Conservation (phyloP, 805 yeast species). For the Metschnikowia cubensis region DNA sequence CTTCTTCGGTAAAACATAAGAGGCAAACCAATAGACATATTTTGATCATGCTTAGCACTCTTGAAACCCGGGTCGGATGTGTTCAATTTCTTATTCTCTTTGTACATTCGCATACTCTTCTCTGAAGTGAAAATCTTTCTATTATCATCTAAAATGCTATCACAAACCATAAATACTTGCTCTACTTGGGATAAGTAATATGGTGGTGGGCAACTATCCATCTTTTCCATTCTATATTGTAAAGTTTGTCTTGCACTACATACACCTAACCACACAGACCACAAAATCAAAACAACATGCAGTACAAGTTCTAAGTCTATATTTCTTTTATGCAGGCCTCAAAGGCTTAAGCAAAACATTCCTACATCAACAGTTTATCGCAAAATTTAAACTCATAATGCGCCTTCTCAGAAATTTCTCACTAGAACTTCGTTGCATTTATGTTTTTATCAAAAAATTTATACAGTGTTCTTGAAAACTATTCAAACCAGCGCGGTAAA, state of each 20-base stretch:
- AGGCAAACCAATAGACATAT: constrained; percentile 13
- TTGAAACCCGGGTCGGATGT: constrained; percentile 5
- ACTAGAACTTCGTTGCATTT: too few relatives aligned
- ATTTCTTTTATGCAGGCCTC: too few relatives aligned
- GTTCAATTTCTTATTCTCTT: constrained; percentile 5
- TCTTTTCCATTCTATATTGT: background rate
- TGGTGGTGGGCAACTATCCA: background rate
- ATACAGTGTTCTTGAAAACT: too few relatives aligned
- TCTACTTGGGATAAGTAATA: background rate
- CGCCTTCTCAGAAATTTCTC: too few relatives aligned
- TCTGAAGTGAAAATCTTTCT: constrained; percentile 12
- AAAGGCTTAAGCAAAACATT: too few relatives aligned
- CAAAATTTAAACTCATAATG: too few relatives aligned
- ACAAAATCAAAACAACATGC: too few relatives aligned
- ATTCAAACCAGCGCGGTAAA: too few relatives aligned
- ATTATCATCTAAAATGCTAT: constrained; percentile 6
- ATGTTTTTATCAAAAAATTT: too few relatives aligned
- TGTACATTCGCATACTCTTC: constrained; percentile 8
- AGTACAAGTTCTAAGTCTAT: too few relatives aligned
- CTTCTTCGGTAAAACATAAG: constrained; percentile 9
- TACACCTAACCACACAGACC: background rate
- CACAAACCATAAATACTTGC: constrained; percentile 10
- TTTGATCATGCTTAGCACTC: constrained; percentile 11
- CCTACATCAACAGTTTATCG: too few relatives aligned
- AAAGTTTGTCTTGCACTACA: background rate